Conservation (phyloP, 176 grass and related monocot species). For the Zizania latifolia region DNA sequence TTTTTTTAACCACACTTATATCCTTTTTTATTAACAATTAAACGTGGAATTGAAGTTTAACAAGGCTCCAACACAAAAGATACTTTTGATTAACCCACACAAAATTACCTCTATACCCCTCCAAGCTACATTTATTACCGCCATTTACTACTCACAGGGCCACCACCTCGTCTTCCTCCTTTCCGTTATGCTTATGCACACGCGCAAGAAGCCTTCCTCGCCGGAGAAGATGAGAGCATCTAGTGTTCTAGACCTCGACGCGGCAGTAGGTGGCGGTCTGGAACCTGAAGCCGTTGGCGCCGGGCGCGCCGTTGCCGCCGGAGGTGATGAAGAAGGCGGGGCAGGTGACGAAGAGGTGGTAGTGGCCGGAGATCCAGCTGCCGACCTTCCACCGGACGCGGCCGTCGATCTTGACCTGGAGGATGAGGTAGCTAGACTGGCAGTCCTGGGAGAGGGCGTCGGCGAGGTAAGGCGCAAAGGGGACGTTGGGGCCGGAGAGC, state of each 20-base stretch:
- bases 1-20: not conserved
- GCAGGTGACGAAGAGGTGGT: constrained; percentile 63
- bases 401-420: constrained; percentile 66
- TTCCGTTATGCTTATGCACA: not conserved
- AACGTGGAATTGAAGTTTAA: constrained; percentile 13
- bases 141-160: no score
- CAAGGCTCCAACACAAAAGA: not conserved
- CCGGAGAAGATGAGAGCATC: not conserved
- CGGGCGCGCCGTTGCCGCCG: constrained; percentile 5
- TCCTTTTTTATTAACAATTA: constrained; percentile 14
- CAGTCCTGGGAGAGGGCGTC: constrained; percentile 30
- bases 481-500: constrained; percentile 33
- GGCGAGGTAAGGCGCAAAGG: constrained; percentile 62
- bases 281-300: constrained; percentile 38
- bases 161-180: no score
- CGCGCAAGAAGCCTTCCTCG: constrained; percentile 12
- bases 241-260: constrained; percentile 42
- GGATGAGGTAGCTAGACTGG: constrained; percentile 30
- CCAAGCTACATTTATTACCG: constrained; percentile 1
- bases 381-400: constrained; percentile 77
- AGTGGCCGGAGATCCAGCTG: constrained; percentile 53
- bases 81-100: not conserved
- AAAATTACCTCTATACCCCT: constrained; percentile 11
- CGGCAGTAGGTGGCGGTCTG: constrained; percentile 52
- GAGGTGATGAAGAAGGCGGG: constrained; percentile 41